Base-by-base conservation (phyloP, 495 filamentous ascomycete genomes). In the Halenospora varia region DNA sequence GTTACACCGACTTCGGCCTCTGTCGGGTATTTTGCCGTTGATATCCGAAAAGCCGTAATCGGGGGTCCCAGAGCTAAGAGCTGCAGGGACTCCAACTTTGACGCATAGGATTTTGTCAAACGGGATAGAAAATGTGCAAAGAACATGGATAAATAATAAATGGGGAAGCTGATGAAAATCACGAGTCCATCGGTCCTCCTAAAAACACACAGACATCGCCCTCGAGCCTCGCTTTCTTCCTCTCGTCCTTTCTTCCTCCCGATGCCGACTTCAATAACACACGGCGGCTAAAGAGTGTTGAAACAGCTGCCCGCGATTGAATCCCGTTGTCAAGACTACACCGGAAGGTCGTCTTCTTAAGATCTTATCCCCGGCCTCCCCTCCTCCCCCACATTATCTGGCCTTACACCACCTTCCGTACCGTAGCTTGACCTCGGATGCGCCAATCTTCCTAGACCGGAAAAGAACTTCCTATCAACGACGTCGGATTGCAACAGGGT, bases 211-310 rank as follows among this genome's bases (percentile, higher is more conserved):
- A 20, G 20, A 24, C 25, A 22, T n/a, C 10, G 6, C 3, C 48
- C 17, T 22, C n/a, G 6, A 9, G 8, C 20, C 23, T 24, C 11
- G 8, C 10, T 22, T 51, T 49, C 60, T 61, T 39, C 67, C 72
- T 39, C 62, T 66, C 62, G 60, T 62, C 54, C 26, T 63, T 65
- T 54, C 68, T 63, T 61, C 55, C 67, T 60, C 47, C 55, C 51
- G 42, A 63, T 62, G 57, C 58, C 66, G 51, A 54, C 4, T 35
- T 35, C 29, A 35, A 4, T 35, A 4, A 13, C 29, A 35, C 13
- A 6, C 29, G 29, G 29, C 29, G 29, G 29, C 29, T 35, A 35
- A 35, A 35, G 29, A 35, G n/a, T n/a, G 29, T 35, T 35, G 29
- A 35, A 35, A 35, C 29, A 4, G 29, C 29, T 35, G 29, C 29